Evolutionary conservation across 2,329 filamentous ascomycete genomes (phyloP).

Genomic region (Zasmidium angulare): DNA sequence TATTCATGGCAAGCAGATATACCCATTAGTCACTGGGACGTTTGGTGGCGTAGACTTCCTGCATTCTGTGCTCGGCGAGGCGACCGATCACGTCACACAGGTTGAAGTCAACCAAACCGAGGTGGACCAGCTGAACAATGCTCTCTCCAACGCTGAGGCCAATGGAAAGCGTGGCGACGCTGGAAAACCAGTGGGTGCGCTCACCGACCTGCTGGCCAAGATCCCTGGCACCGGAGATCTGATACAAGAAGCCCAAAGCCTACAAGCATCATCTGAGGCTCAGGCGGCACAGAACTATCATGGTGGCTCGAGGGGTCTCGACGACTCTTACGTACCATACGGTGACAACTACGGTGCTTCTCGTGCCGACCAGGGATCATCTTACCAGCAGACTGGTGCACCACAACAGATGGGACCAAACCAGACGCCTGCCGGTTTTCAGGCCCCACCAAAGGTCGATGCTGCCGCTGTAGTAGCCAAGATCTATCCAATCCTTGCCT

Average conservation of each 20-base stretch:
- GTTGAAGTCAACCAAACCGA: slow-evolving; percentile 50
- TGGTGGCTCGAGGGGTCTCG: slow-evolving; percentile 17
- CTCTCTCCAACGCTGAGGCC: slow-evolving; percentile 43
- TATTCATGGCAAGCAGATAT: slow-evolving; percentile 49
- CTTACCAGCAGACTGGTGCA: slow-evolving; percentile 33
- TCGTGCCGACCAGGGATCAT: slow-evolving; percentile 11
- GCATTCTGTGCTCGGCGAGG: slow-evolving; percentile 52
- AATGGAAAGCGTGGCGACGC: slow-evolving; percentile 31
- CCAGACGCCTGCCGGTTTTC: slow-evolving; percentile 13
- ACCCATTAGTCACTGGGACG: slow-evolving; percentile 55
- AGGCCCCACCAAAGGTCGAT: slow-evolving; percentile 24
- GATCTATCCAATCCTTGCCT: slow-evolving; percentile 93
- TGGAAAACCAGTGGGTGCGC: slow-evolving; percentile 35
- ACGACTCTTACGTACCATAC: slow-evolving; percentile 22
- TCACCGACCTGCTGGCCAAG: slow-evolving; percentile 69
- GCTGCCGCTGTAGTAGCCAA: slow-evolving; percentile 47
- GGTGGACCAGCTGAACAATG: slow-evolving; percentile 47
- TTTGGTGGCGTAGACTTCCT: slow-evolving; percentile 54
- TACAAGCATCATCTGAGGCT: slow-evolving; percentile 50
- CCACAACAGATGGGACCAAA: slow-evolving; percentile 39
- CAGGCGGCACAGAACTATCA: slow-evolving; percentile 39
- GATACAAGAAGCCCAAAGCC: slow-evolving; percentile 45
- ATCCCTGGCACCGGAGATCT: slow-evolving; percentile 61
- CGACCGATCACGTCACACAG: slow-evolving; percentile 51
- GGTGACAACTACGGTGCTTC: slow-evolving; percentile 20